Base-by-base conservation (phyloP, 768 basidiomycete genomes). In the Xerocomellus intermedius region DNA sequence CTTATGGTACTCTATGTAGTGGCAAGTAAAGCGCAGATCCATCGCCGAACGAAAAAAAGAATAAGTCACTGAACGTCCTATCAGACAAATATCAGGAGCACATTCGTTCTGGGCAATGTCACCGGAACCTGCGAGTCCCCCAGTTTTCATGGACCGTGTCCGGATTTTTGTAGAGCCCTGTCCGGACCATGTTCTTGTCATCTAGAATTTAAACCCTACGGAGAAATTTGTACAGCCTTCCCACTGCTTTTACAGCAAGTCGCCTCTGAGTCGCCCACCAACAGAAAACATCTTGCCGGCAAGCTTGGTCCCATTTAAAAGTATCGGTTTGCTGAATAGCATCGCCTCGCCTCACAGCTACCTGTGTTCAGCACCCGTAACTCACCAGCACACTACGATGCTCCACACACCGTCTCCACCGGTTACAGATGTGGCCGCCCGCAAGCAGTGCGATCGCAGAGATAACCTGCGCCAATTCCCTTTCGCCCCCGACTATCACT, bases 381-480 rank as follows among this genome's bases (percentile, higher is more conserved):
- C 9, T 30, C 21, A 38, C 42, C 32, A 49, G 45, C 36, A 9
- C 37, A 37, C 51, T 16, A 44, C 28, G 21, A 67, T 59, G 64
- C 33, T 14, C 26, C 49, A 21, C 19, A 38, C 55, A 37, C 16
- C 33, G 16, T 56, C 54, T 42, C 42, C 5, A n/a, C 28, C 24
- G 2, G 17, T 44, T 35, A 7, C 39, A 44, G 61, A 57, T 26
- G 57, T 67, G 17, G 58, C 64, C 50, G 4, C 48, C 21, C 56
- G 59, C 62, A 71, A 73, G 57, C 62, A 53, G 33, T 28, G 36
- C 39, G 64, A 71, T 42, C 69, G 70, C 45, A 57, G 38, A 39
- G 55, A 57, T 4, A 45, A 50, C 39, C 56, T 71, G 52, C 45
- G 37, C 30, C 39, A 44, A n/a, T 55, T 59, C 52, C 22, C 12